Base-by-base conservation (phyloP, 2,329 filamentous ascomycete genomes). In the Uncinocarpus reesii region DNA sequence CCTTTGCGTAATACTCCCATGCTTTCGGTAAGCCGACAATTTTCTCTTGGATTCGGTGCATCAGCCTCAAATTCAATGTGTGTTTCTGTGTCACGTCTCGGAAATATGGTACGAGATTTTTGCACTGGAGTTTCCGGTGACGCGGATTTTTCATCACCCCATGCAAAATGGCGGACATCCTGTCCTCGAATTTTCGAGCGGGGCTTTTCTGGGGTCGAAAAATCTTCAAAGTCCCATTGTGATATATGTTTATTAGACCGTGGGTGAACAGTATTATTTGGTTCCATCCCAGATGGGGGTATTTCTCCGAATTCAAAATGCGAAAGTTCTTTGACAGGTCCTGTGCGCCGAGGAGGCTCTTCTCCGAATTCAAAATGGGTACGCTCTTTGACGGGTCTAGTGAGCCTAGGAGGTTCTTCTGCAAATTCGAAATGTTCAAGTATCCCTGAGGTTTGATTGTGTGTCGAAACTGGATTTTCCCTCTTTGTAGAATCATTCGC, bases 151-250 rank as follows among this genome's bases (percentile, higher is more conserved):
- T 88, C 82, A 41, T 83, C 80, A 57, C 82, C 83, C 79, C 86
- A 93, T 52, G 73, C 76, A 62, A 81, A 80, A 63, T 92, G 83
- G 48, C 85, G 83, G 52, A 81, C 76, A 52, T 92, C 81, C 60
- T 87, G 79, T 32, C 75, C 71, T 51, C 81, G 76, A 46, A 76
- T 64, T 64, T 83, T 84, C 38, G 74, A 69, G 3, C 76, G 73
- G 41, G 78, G 72, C 73, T 94, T 95, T 55, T 83, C 77, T 0
- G 90, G 90, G 0, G 89, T 95, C 13, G 72, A 71, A 58, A 94
- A 94, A 67, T 95, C 88, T 52, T 86, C 79, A 65, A 96, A 96
- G 42, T 80, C 80, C 88, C 90, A 95, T 53, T 86, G 82, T 54
- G 80, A 80, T 51, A 75, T 71, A 62, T 86, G 81, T 28, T 52